Evolutionary conservation across 2,329 filamentous ascomycete species (phyloP).

Genomic region (Fusarium odoratissimum): DNA sequence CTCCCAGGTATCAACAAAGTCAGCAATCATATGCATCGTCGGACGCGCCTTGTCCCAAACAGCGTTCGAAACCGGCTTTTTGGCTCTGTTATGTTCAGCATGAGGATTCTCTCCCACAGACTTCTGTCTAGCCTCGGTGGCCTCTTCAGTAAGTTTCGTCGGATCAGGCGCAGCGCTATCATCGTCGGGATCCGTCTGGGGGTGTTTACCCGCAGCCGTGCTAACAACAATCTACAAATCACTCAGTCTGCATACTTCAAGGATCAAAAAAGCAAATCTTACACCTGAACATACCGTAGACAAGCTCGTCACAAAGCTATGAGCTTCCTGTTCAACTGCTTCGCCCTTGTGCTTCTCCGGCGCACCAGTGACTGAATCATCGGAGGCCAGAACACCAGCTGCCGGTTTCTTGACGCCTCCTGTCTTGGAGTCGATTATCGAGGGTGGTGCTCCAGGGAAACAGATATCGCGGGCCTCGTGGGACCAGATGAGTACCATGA

Average conservation of each 20-base stretch:
- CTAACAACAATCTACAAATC: slow-evolving; percentile 70
- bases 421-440: slow-evolving; percentile 75
- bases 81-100: slow-evolving; percentile 74
- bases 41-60: slow-evolving; percentile 83
- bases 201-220: slow-evolving; percentile 81
- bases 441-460: slow-evolving; percentile 82
- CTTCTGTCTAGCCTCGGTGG: slow-evolving; percentile 56
- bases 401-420: slow-evolving; percentile 83
- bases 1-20: slow-evolving; percentile 63
- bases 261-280: slow-evolving; percentile 26
- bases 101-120: slow-evolving; percentile 59
- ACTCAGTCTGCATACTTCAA: not conserved
- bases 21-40: slow-evolving; percentile 70
- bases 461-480: slow-evolving; percentile 70
- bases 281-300: slow-evolving; percentile 52
- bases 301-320: slow-evolving; percentile 81
- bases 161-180: slow-evolving; percentile 67
- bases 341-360: slow-evolving; percentile 87
- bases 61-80: slow-evolving; percentile 78
- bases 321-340: slow-evolving; percentile 84
- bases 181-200: slow-evolving; percentile 69
- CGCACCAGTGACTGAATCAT: slow-evolving; percentile 82
- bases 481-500: slow-evolving; percentile 74
- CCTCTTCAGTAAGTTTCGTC: slow-evolving; percentile 52
- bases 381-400: slow-evolving; percentile 79